Evolutionary conservation across 169 alveolate genomes (phyloP), one percentile per base, ranked within the genome.

Genomic region (Perkinsus olseni): DNA sequence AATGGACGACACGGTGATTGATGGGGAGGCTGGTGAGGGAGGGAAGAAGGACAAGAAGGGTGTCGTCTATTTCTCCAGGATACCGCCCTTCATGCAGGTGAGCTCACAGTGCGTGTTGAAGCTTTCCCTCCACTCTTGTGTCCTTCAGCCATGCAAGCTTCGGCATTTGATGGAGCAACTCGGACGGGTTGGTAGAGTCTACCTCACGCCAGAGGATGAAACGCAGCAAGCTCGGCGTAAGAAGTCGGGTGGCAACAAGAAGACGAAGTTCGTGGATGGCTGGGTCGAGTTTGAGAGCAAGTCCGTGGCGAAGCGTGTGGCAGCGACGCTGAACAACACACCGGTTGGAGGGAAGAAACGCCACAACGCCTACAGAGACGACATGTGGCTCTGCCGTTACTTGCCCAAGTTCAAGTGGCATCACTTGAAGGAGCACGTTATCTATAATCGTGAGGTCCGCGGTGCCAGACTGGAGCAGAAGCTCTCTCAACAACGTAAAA

Each of bases 271-370:
- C 93, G 95, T 93, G 74, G 98, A 96, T 74, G 99, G 99, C 36
- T 97, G 99, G 99, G 95, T 97, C 38, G 99, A 97, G 94, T 97
- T 97, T 91, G 92, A 94, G 74, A 95, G 95, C 93, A 97, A 97
- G 94, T 93, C 93, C 74, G 94, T 95, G 91, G 99, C 99, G 38
- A 97, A 97, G 93, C 91, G 94, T 36, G 97, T 95, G 38, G 98
- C 98, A 21, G 93, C 93, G 51, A 94, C 97, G 21, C 95, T 97
- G 90, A 97, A 97, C 94, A 96, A 96, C 24, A 95, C 95, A 37
- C 94, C 95, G 50, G 94, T 97, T 28, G 99, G 99, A 31, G 98
- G 99, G 10, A 96, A 95, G 94, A 97, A 96, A 94, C 94, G 98
- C 38, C 97, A 97, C 40, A 96, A 96, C 82, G 28, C 92, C 91